Percentiles rank a stretch among this genome's conserved stretches.
These are phyloP conservation scores for Suillus cothurnatus DNA, from an alignment of 768 basidiomycete genomes.

Conservation along the genomic window DNA sequence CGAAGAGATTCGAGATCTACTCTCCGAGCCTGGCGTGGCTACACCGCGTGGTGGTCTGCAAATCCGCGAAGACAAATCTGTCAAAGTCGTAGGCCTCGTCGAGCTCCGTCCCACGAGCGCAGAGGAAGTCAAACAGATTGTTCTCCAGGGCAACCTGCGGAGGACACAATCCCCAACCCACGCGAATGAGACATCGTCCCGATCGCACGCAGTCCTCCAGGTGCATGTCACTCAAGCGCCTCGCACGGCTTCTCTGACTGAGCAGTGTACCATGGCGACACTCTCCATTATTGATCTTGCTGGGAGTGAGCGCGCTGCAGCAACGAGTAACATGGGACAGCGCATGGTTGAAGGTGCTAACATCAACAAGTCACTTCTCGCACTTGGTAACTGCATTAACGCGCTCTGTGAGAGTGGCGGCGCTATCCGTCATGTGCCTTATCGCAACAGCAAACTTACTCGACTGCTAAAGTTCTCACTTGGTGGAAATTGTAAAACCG, in stretches of 20 bases:
- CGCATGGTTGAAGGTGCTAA: slow-evolving; percentile 99
- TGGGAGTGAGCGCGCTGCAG: slow-evolving; percentile 95
- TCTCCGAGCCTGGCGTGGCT: slow-evolving; percentile 67
- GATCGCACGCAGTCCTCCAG: slow-evolving; percentile 97
- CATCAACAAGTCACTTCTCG: slow-evolving; percentile 98
- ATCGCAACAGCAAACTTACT: slow-evolving; percentile 98
- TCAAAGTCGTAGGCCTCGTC: slow-evolving; percentile 85
- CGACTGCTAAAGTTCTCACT: slow-evolving; percentile 96
- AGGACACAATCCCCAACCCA: slow-evolving; percentile 94
- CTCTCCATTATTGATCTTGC: slow-evolving; percentile 98
- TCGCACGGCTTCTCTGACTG: slow-evolving; percentile 81
- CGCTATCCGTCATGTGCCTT: slow-evolving; percentile 87
- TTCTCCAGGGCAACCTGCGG: slow-evolving; percentile 83
- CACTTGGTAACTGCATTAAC: slow-evolving; percentile 97
- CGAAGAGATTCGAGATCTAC: slow-evolving; percentile 95
- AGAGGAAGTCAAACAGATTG: slow-evolving; percentile 93
- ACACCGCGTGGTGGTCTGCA: slow-evolving; percentile 83
- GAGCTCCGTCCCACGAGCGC: slow-evolving; percentile 81
- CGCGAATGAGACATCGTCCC: slow-evolving; percentile 94
- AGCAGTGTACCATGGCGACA: slow-evolving; percentile 83
- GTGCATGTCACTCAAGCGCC: slow-evolving; percentile 90
- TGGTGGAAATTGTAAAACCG: slow-evolving; percentile 98
- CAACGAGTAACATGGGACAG: slow-evolving; percentile 96
- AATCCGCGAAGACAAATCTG: slow-evolving; percentile 92
- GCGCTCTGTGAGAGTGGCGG: slow-evolving; percentile 95